phyloP scores from a whole-genome alignment of 2,329 filamentous ascomycete species.

The Penicillium rolfsii region DNA sequence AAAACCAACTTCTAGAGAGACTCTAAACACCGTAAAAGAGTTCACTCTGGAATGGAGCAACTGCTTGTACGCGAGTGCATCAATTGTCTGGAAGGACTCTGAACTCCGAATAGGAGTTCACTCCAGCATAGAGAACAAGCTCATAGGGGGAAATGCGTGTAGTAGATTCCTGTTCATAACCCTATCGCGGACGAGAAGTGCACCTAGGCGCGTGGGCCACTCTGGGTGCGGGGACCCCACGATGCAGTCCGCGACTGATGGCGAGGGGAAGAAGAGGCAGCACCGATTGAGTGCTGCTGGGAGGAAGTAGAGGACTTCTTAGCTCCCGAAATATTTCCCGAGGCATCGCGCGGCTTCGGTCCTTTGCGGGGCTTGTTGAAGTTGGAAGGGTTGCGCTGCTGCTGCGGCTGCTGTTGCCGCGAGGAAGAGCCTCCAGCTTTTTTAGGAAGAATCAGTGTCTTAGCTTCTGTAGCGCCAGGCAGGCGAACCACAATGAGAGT shows the following conservation, averaged over 20 bases:
- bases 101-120: neutral
- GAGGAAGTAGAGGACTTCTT: constrained; percentile 35
- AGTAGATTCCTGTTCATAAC: neutral
- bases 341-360: constrained; percentile 37
- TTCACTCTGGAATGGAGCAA: neutral
- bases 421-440: constrained; percentile 33
- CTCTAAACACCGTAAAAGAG: neutral
- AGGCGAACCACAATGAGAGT: constrained; percentile 51
- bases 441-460: constrained; percentile 44
- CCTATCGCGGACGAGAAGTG: neutral
- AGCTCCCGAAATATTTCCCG: constrained; percentile 22
- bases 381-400: constrained; percentile 26
- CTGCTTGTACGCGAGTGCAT: neutral
- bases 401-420: constrained; percentile 25
- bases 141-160: neutral
- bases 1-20: neutral
- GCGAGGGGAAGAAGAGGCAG: constrained; percentile 29
- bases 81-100: neutral
- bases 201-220: constrained; percentile 28
- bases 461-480: constrained; percentile 51
- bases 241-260: constrained; percentile 34
- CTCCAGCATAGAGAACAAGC: neutral
- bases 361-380: constrained; percentile 37
- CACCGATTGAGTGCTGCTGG: constrained; percentile 25
- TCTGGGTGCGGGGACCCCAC: constrained; percentile 34